Base-by-base conservation (phyloP, 345 rosid genomes). In the Salix suchowensis region DNA sequence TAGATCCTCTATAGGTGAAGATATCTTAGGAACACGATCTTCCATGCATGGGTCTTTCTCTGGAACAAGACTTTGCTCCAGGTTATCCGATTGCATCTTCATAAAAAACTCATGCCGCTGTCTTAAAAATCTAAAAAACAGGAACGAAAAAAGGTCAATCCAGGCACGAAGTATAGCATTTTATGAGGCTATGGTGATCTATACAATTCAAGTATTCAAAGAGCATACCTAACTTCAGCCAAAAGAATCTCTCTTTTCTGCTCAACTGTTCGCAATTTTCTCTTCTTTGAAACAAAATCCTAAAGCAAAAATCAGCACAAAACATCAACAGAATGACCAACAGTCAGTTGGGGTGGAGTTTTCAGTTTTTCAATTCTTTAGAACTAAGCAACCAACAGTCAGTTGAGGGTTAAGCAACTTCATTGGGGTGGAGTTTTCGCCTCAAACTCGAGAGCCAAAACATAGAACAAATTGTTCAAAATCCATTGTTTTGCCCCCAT, bases 251-350 rank as follows among this genome's bases (percentile, higher is more conserved):
- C 85, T 71, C 77, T 84, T 77, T 83, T 83, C 84, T 83, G 79
- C 75, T 64, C 68, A 64, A 77, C 75, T 30, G 36, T 54, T 74
- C 77, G 84, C 83, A 86, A 64, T 4, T 77, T 83, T 73, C 75
- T 85, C 86, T 79, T 88, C 82, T 65, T 81, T 4, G 83, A 69
- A 80, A 85, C 85, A 78, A 80, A 78, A 54, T 83, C 91, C 91
- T 84, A 40, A 40, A 19, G 24, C 40, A 10, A 26, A 19, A 58
- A 81, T 44, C 36, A 23, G 36, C 72, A 73, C 39, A 76, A 78
- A 64, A 13, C 71, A 66, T 77, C 37, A 37, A 0, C 4, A 12
- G 48, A 44, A 11, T 44, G 48, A 10, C 42, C 42, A 39, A 39
- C 42, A 2, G 28, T 39, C 16, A 39, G 32, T 15, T 54, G 62